Conservation (phyloP, 2,329 filamentous ascomycete genomes). For the Aspergillus quadrilineatus region DNA sequence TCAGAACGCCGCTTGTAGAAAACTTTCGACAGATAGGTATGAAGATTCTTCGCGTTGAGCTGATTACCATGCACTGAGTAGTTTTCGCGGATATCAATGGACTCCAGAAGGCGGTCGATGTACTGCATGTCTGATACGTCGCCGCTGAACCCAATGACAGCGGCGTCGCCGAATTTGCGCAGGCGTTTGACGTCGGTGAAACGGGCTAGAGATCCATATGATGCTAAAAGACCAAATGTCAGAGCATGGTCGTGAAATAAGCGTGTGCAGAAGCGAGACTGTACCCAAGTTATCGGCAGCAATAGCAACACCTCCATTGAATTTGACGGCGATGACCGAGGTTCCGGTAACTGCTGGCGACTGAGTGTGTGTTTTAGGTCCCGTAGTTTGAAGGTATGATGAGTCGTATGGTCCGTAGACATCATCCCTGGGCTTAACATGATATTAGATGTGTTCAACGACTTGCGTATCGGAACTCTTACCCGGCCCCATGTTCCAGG, state of each 20-base stretch:
- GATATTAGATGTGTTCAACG: slow-evolving; percentile 34
- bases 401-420: slow-evolving; percentile 91
- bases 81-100: slow-evolving; percentile 83
- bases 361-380: slow-evolving; percentile 83
- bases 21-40: slow-evolving; percentile 94
- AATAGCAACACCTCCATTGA: slow-evolving; percentile 92
- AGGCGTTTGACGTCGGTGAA: slow-evolving; percentile 97
- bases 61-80: slow-evolving; percentile 61
- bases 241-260: slow-evolving; percentile 8
- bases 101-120: slow-evolving; percentile 83
- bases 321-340: slow-evolving; percentile 92
- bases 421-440: slow-evolving; percentile 83
- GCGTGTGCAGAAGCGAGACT: slow-evolving; percentile 13
- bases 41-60: slow-evolving; percentile 88
- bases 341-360: slow-evolving; percentile 93
- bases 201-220: slow-evolving; percentile 93
- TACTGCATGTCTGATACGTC: slow-evolving; percentile 99
- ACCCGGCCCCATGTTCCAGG: slow-evolving; percentile 67
- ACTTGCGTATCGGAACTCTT: slow-evolving; percentile 20
- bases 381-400: slow-evolving; percentile 71
- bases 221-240: slow-evolving; percentile 58
- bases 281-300: slow-evolving; percentile 93
- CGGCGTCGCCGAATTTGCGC: slow-evolving; percentile 77
- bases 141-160: slow-evolving; percentile 89
- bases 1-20: slow-evolving; percentile 93